Percentiles rank a stretch among this genome's conserved stretches.
These are phyloP conservation scores for Podila minutissima DNA, from an alignment of 192 early-diverging fungal species.

Conservation along the genomic window DNA sequence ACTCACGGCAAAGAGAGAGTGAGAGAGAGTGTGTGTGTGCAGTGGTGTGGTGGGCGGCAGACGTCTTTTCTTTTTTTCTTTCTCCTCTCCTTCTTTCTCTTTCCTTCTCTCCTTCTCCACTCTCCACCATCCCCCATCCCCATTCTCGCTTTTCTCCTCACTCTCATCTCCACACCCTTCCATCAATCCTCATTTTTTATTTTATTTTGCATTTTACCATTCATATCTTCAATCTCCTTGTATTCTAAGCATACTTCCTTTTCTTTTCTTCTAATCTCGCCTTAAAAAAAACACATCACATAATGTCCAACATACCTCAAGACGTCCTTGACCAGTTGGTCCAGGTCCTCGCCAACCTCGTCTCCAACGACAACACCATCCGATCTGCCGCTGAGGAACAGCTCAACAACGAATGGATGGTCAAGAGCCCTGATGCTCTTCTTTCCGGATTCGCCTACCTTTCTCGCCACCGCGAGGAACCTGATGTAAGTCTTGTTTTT, in stretches of 20 bases:
- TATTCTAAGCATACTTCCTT: not conserved
- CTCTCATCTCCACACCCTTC: too few relatives aligned
- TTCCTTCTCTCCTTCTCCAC: too few relatives aligned
- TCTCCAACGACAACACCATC: conserved; percentile 62
- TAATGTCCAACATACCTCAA: conserved; percentile 49
- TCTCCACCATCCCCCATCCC: too few relatives aligned
- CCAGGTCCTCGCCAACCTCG: conserved; percentile 60
- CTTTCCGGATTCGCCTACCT: conserved; percentile 65
- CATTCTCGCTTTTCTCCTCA: not conserved
- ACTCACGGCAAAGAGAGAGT: too few relatives aligned
- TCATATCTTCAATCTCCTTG: conserved; percentile 2
- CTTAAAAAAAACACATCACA: conserved; percentile 18
- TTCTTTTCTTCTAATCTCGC: not conserved
- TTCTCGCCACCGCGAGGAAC: conserved; percentile 52
- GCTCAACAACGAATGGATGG: conserved; percentile 70
- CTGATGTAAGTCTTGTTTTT: conserved; percentile 40
- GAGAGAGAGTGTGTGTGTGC: too few relatives aligned
- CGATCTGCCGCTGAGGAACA: conserved; percentile 65
- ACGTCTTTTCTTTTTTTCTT: not conserved
- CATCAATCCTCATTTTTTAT: too few relatives aligned
- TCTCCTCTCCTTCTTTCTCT: too few relatives aligned
- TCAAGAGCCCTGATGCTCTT: conserved; percentile 63
- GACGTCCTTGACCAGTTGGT: conserved; percentile 64
- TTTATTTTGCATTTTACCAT: too few relatives aligned
- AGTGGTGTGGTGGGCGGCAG: too few relatives aligned